These are phyloP conservation scores for Populus tomentosa DNA, from an alignment of 441 rosid genomes.

Conservation along the genomic window DNA sequence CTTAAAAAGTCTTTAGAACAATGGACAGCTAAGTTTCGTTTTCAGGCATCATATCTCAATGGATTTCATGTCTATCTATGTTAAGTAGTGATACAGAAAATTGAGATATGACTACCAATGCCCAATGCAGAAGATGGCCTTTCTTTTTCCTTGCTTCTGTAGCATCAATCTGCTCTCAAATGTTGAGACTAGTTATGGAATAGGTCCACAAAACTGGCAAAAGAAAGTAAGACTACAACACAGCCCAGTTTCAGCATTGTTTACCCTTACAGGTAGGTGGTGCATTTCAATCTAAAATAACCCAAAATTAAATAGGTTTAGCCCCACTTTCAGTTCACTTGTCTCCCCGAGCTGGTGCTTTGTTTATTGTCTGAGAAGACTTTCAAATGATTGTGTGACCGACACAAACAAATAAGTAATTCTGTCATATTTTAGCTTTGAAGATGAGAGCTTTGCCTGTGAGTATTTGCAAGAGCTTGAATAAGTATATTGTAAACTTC, in stretches of 20 bases:
- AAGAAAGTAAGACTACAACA: not conserved
- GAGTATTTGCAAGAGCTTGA: slow-evolving; percentile 31
- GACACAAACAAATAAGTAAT: not conserved
- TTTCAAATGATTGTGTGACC: not conserved
- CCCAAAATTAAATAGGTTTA: not conserved
- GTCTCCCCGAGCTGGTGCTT: not conserved
- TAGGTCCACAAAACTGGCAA: not conserved
- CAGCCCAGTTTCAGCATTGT: not conserved
- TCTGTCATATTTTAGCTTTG: slow-evolving; percentile 40
- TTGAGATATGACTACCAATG: not conserved
- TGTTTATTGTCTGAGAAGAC: not conserved
- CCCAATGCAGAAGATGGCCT: not conserved
- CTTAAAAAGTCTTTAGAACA: not conserved
- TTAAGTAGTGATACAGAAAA: not conserved
- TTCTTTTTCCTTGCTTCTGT: not conserved
- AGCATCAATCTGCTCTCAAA: not conserved
- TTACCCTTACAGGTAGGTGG: not conserved
- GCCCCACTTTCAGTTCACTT: not conserved
- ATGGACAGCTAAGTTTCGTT: not conserved
- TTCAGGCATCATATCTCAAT: not conserved
- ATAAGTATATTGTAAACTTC: not conserved
- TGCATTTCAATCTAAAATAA: not conserved
- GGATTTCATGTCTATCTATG: not conserved
- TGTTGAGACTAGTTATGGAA: not conserved
- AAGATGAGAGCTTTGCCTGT: slow-evolving; percentile 87